Conservation (phyloP, 768 basidiomycete genomes). For the Asterophora parasitica region DNA sequence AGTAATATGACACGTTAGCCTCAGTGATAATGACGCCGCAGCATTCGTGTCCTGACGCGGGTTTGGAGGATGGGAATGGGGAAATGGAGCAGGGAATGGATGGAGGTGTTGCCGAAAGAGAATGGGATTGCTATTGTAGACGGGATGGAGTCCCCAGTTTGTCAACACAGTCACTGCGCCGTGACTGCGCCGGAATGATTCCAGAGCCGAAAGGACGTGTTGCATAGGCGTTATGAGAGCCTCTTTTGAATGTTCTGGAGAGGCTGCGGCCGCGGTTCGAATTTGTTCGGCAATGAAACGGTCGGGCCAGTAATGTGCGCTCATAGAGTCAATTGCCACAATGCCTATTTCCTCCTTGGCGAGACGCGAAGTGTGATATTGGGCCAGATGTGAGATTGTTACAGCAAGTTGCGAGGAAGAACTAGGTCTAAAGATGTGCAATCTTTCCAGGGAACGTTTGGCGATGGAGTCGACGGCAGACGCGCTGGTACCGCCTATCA, state of each 20-base stretch:
- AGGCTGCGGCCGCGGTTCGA: slow-evolving; percentile 19
- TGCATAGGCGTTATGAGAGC: slow-evolving; percentile 29
- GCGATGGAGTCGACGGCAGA: slow-evolving; percentile 26
- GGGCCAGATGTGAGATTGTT: slow-evolving; percentile 54
- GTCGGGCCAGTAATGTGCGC: slow-evolving; percentile 76
- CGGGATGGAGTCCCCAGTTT: slow-evolving; percentile 50
- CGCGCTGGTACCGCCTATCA: slow-evolving; percentile 20
- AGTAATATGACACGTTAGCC: slow-evolving; percentile 17
- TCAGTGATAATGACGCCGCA: neutral
- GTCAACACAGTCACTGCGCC: slow-evolving; percentile 50
- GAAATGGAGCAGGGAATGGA: slow-evolving; percentile 19
- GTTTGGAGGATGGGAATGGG: neutral
- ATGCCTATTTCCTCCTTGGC: slow-evolving; percentile 55
- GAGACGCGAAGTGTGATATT: slow-evolving; percentile 45
- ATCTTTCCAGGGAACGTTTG: slow-evolving; percentile 38
- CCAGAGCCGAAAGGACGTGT: slow-evolving; percentile 45
- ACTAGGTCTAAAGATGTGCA: slow-evolving; percentile 68
- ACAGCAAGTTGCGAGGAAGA: slow-evolving; percentile 67
- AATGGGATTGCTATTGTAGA: slow-evolving; percentile 1
- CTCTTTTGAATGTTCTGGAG: slow-evolving; percentile 7
- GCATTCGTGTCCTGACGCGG: neutral
- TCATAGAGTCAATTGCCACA: slow-evolving; percentile 71
- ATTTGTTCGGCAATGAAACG: slow-evolving; percentile 58
- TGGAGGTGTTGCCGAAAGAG: slow-evolving; percentile 51
- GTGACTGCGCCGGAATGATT: slow-evolving; percentile 43